Percentiles rank a stretch among this genome's conserved stretches.
These are phyloP conservation scores for Colletotrichum karsti DNA, from an alignment of 2,329 filamentous ascomycete genomes.

Conservation along the genomic window DNA sequence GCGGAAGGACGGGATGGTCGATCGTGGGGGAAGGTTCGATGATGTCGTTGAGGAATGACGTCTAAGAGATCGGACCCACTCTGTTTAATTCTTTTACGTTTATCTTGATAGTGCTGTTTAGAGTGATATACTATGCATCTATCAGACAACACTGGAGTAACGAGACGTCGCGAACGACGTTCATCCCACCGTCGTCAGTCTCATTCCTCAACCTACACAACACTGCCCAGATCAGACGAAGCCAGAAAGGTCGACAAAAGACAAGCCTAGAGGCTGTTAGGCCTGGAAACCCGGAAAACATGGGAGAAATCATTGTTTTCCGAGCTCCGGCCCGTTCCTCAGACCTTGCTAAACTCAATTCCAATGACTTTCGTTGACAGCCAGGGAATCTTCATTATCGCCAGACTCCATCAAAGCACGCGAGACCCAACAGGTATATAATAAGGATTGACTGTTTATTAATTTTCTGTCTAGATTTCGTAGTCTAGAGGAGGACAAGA, in stretches of 20 bases:
- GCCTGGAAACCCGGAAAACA: neutral
- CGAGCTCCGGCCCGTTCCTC: neutral
- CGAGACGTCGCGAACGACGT: neutral
- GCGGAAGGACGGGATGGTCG: neutral
- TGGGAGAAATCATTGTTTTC: neutral
- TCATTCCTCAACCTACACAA: neutral
- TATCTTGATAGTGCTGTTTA: neutral
- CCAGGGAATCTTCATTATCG: neutral
- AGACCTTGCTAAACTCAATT: neutral
- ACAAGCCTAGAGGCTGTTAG: neutral
- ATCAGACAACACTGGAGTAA: neutral
- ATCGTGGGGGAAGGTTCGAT: neutral
- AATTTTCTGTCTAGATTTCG: neutral
- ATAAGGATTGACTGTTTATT: conserved; percentile 25
- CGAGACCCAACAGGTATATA: neutral
- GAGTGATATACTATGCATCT: neutral
- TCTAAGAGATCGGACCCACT: conserved; percentile 16
- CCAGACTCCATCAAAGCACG: neutral
- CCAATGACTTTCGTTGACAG: neutral
- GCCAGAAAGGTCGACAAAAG: neutral
- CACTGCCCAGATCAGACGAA: neutral
- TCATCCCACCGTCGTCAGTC: neutral
- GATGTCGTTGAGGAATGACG: neutral
- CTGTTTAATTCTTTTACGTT: neutral
- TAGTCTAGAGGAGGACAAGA: neutral